phyloP scores from a whole-genome alignment of 2,329 filamentous ascomycete genomes.

The Dothideomycetidae sp. region DNA sequence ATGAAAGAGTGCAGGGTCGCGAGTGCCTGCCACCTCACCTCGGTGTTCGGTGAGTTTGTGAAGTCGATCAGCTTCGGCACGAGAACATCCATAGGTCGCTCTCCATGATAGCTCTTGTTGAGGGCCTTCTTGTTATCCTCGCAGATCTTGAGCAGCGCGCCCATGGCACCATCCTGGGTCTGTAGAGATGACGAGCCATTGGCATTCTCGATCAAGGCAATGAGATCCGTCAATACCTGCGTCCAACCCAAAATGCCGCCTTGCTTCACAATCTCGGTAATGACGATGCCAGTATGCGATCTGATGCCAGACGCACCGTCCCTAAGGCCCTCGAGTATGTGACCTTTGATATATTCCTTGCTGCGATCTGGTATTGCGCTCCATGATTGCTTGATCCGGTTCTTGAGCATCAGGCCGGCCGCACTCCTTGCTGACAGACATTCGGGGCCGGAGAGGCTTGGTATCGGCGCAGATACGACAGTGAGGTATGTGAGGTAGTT shows the following conservation, averaged over 20 bases:
- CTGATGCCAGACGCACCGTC: conserved; percentile 73
- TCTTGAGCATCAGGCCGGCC: conserved; percentile 90
- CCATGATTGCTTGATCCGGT: conserved; percentile 66
- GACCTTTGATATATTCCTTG: conserved; percentile 62
- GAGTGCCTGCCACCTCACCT: conserved; percentile 66
- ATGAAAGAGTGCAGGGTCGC: conserved; percentile 86
- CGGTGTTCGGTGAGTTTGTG: conserved; percentile 59
- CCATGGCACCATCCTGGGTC: conserved; percentile 86
- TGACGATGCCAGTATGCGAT: conserved; percentile 80
- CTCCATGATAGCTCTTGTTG: conserved; percentile 74
- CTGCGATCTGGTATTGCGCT: conserved; percentile 61
- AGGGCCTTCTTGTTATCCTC: conserved; percentile 85
- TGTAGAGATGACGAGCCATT: conserved; percentile 52
- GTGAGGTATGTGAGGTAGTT: conserved; percentile 93
- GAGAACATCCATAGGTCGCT: conserved; percentile 74
- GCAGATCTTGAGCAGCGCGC: conserved; percentile 85
- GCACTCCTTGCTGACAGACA: conserved; percentile 70
- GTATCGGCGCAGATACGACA: conserved; percentile 50
- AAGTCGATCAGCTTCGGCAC: conserved; percentile 85
- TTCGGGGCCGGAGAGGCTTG: conserved; percentile 44
- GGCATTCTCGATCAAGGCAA: conserved; percentile 63
- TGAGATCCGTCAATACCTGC: conserved; percentile 68
- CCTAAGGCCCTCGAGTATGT: conserved; percentile 64
- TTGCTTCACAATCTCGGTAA: conserved; percentile 75
- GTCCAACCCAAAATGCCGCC: conserved; percentile 86